These are phyloP conservation scores for Sphagnum contortum DNA, from an alignment of 225 moss, liverwort and hornwort genomes.

Conservation along the genomic window DNA sequence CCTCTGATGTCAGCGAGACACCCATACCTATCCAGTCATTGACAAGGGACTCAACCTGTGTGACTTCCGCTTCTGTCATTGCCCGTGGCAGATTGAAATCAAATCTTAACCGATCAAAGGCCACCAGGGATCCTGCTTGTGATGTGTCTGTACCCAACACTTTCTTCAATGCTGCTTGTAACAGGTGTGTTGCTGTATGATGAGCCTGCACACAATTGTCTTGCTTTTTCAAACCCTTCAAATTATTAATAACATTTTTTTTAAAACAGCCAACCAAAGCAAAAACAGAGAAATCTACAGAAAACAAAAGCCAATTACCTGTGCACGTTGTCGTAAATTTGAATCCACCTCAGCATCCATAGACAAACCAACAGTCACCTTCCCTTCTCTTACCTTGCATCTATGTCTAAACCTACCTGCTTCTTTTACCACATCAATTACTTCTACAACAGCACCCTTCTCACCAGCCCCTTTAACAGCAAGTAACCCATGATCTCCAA, in stretches of 20 bases:
- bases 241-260: too few relatives aligned
- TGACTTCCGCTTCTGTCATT: constrained; percentile 70
- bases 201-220: constrained; percentile 45
- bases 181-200: constrained; percentile 87
- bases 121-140: constrained; percentile 90
- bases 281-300: too few relatives aligned
- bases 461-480: constrained; percentile 24
- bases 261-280: too few relatives aligned
- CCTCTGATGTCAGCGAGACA: constrained; percentile 58
- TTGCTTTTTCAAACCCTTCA: too few relatives aligned
- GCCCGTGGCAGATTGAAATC: constrained; percentile 85
- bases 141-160: constrained; percentile 65
- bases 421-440: constrained; percentile 71
- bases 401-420: constrained; percentile 67
- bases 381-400: constrained; percentile 56
- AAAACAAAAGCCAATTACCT: constrained; percentile 30
- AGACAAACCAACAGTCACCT: constrained; percentile 44
- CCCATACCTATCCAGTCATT: constrained; percentile 89
- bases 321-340: constrained; percentile 52
- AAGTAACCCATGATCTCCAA: constrained; percentile 79
- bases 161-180: constrained; percentile 80
- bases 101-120: constrained; percentile 84
- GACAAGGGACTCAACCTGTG: constrained; percentile 55
- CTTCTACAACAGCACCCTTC: constrained; percentile 46
- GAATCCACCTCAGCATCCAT: constrained; percentile 61